Evolutionary conservation across 306 rosid species (phyloP).

Genomic region (Glycine soja): DNA sequence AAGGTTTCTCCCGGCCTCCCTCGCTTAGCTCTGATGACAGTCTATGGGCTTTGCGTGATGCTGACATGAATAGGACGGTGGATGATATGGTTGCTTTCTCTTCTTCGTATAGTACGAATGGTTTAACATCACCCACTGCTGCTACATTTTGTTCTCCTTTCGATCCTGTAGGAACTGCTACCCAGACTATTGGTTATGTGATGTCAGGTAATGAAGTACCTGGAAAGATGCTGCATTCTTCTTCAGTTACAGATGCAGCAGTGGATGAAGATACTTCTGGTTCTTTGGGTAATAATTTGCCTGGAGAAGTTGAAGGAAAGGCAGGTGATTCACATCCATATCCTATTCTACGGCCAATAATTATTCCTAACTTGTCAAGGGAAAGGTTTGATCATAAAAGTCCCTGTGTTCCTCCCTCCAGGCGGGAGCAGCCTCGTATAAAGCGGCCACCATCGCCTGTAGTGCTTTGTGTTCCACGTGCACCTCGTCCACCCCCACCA

Average conservation of each 20-base stretch:
- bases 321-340: constrained; percentile 74
- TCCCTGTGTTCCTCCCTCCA: constrained; percentile 82
- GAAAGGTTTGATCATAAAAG: constrained; percentile 89
- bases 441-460: constrained; percentile 96
- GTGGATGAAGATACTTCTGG: constrained; percentile 74
- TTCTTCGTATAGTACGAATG: constrained; percentile 87
- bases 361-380: constrained; percentile 78
- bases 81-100: constrained; percentile 99
- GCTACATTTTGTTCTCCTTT: constrained; percentile 89
- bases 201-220: constrained; percentile 81
- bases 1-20: constrained; percentile 94
- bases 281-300: constrained; percentile 64
- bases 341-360: constrained; percentile 89
- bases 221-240: constrained; percentile 75
- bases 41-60: constrained; percentile 95
- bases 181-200: constrained; percentile 80
- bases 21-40: constrained; percentile 98
- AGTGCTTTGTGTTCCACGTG: constrained; percentile 87
- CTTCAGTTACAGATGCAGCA: constrained; percentile 67
- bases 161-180: constrained; percentile 78
- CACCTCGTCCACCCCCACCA: constrained; percentile 92
- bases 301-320: constrained; percentile 76
- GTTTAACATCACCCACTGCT: constrained; percentile 88
- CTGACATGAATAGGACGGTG: constrained; percentile 92
- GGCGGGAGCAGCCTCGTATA: constrained; percentile 88